Conservation (phyloP, 1,139 yeast genomes). For the Hyphopichia fennica region DNA sequence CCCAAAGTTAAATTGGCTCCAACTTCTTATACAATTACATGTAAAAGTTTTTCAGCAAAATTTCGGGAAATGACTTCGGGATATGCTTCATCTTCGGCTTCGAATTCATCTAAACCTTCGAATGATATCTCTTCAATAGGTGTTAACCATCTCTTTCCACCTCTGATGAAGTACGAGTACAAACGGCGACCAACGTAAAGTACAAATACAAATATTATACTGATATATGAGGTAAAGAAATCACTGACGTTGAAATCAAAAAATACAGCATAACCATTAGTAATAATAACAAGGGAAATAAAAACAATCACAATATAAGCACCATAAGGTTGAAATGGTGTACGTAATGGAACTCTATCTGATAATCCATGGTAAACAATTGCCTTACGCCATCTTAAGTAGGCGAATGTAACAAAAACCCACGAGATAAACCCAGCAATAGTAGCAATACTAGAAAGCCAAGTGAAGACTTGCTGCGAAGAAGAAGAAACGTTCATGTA, state of each 20-base stretch:
- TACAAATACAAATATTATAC: conserved; percentile 52
- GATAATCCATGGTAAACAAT: conserved; percentile 31
- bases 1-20: background rate
- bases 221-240: conserved; percentile 62
- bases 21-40: background rate
- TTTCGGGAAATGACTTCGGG: conserved; percentile 35
- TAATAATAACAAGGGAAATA: conserved; percentile 39
- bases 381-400: conserved; percentile 45
- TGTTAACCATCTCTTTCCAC: conserved; percentile 30
- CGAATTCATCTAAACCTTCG: conserved; percentile 46
- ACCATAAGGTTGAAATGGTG: conserved; percentile 45
- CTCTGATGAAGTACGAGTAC: conserved; percentile 28
- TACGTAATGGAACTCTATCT: conserved; percentile 39
- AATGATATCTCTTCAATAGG: conserved; percentile 46
- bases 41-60: conserved; percentile 26
- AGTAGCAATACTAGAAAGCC: conserved; percentile 44
- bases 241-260: conserved; percentile 45
- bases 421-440: conserved; percentile 47
- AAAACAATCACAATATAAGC: conserved; percentile 44
- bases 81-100: conserved; percentile 37
- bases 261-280: conserved; percentile 56
- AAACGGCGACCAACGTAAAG: conserved; percentile 47
- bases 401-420: conserved; percentile 26
- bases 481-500: conserved; percentile 37
- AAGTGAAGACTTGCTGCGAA: conserved; percentile 33